Conservation (phyloP, 2,329 filamentous ascomycete genomes). For the Phialophora expanda region DNA sequence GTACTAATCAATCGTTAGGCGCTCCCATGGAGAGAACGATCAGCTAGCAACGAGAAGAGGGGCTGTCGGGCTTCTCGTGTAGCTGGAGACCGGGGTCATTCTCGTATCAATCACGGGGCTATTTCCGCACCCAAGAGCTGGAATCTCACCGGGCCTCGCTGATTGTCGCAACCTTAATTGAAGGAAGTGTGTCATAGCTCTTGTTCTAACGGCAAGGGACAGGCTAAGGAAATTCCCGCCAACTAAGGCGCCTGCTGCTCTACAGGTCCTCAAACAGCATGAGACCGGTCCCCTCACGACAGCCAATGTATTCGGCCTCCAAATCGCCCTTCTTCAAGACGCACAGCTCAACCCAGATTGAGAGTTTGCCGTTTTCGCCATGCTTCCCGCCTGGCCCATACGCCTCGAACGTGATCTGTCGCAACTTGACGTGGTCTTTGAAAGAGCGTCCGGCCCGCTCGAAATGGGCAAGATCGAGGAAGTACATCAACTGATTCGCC, state of each 20-base stretch:
- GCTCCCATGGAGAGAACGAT: neutral
- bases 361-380: slow-evolving; percentile 15
- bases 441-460: slow-evolving; percentile 27
- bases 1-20: neutral
- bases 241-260: neutral
- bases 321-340: slow-evolving; percentile 25
- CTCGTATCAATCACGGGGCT: neutral
- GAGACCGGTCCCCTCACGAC: slow-evolving; percentile 26
- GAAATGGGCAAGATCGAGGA: slow-evolving; percentile 30
- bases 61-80: neutral
- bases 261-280: slow-evolving; percentile 22
- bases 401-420: slow-evolving; percentile 21
- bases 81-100: neutral
- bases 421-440: slow-evolving; percentile 27
- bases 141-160: neutral
- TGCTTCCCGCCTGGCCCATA: slow-evolving; percentile 25
- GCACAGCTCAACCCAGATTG: slow-evolving; percentile 27
- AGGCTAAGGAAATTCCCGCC: neutral
- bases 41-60: neutral
- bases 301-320: slow-evolving; percentile 29
- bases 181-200: neutral
- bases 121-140: neutral
- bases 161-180: neutral
- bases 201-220: neutral
- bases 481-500: slow-evolving; percentile 30